These are phyloP conservation scores for Neurospora sp. DNA, from an alignment of 495 filamentous ascomycete genomes.

Conservation along the genomic window DNA sequence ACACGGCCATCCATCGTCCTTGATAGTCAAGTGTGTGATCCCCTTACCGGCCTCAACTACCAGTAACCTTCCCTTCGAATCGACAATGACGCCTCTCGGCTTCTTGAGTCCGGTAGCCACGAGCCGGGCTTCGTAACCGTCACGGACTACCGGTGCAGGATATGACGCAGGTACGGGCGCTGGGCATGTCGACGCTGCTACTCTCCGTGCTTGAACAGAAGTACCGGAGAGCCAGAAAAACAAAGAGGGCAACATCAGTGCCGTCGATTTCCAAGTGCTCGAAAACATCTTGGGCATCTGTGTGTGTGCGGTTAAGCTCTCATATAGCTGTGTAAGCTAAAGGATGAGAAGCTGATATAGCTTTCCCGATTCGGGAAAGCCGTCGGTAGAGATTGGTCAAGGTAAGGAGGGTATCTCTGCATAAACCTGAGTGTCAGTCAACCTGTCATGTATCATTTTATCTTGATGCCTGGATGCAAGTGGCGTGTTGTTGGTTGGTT, in stretches of 20 bases:
- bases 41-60: constrained; percentile 47
- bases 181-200: constrained; percentile 13
- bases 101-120: constrained; percentile 40
- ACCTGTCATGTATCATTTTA: not conserved
- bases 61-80: constrained; percentile 48
- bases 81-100: constrained; percentile 53
- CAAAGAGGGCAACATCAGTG: not conserved
- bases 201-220: not conserved
- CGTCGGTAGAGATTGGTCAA: not conserved
- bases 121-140: constrained; percentile 48
- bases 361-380: not conserved
- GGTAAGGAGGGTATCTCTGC: not conserved
- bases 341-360: not conserved
- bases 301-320: not conserved
- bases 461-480: not conserved
- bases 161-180: constrained; percentile 14
- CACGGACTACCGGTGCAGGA: constrained; percentile 37
- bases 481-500: not conserved
- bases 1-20: constrained; percentile 34
- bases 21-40: constrained; percentile 42
- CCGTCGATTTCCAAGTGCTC: not conserved
- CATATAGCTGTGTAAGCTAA: not conserved
- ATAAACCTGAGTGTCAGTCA: not conserved
- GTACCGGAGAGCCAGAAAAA: not conserved
- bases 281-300: not conserved